Conservation (phyloP, 768 basidiomycete species). For the Lactarius sanguifluus region DNA sequence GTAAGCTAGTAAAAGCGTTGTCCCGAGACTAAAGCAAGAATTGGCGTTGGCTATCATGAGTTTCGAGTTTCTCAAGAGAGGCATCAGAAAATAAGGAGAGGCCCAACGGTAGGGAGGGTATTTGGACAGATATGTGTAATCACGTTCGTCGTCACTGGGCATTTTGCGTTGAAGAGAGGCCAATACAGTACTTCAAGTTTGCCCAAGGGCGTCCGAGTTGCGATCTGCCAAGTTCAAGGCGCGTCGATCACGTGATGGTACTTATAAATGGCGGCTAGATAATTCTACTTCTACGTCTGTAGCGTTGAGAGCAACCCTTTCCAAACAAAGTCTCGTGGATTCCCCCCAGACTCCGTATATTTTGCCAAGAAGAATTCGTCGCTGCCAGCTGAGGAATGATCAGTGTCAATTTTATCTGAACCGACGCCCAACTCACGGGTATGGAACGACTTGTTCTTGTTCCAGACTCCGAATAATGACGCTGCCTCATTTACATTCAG, state of each 20-base stretch:
- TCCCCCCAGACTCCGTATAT: constrained; percentile 75
- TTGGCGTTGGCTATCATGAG: no score
- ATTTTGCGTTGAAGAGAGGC: no score
- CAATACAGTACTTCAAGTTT: no score
- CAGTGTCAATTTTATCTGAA: constrained; percentile 6
- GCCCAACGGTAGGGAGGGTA: no score
- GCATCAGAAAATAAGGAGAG: no score
- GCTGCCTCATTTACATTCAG: constrained; percentile 68
- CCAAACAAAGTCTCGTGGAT: constrained; percentile 72
- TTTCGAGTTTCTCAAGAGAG: no score
- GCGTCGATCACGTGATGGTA: constrained; percentile 23
- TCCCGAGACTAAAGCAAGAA: no score
- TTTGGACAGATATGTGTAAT: no score
- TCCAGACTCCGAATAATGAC: constrained; percentile 76
- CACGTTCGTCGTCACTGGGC: no score
- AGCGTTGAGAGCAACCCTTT: constrained; percentile 35
- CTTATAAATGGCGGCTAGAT: no score
- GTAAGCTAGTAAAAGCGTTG: no score
- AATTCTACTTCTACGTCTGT: constrained; percentile 21
- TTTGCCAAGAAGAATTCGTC: constrained; percentile 80
- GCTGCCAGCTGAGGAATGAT: constrained; percentile 36
- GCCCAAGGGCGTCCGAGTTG: no score
- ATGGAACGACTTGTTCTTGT: constrained; percentile 55
- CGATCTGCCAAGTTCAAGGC: background rate
- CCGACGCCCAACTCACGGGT: constrained; percentile 41